Base-by-base conservation (phyloP, 306 rosid genomes). In the Biancaea sappan region DNA sequence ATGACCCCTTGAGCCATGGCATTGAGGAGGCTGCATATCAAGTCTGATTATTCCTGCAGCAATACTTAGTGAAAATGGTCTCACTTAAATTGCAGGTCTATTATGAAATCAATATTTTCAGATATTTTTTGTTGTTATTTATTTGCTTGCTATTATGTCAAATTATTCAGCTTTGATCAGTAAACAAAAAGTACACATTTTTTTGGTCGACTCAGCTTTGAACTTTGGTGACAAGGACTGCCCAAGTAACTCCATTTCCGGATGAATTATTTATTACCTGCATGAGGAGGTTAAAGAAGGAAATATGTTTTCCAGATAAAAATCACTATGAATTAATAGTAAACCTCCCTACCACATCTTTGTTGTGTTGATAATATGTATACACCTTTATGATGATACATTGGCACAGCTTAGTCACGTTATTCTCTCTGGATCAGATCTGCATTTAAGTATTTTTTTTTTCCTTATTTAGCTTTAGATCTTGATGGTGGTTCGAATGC, bases 301-400 rank as follows among this genome's bases (percentile, higher is more conserved):
- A 73, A 46, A 73, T 44, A 41, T 41, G 58, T 22, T 73, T 66
- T 73, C 19, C 16, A 4, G 54, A 37, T 73, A 40, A 64, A 73
- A 38, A 47, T 56, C 26, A 28, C 69, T 79, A 56, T 16, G 16
- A 32, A 43, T 65, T 52, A 31, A 16, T 69, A 29, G 67, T 77
- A 43, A 79, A 56, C 47, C 34, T 43, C 21, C 22, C 31, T n/a
- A 9, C 1, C n/a, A 38, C 26, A 19, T 57, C 34, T 29, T 58
- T 69, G 44, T 26, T 69, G 47, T 19, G 40, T 67, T 57, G 48
- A 44, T 67, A 14, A 46, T 16, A 46, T 48, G 67, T 2, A 5
- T 31, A 29, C 43, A 50, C 47, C 69, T 18, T 26, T 18, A 58
- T 5, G 21, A 8, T 59, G 47, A 31, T 32, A 44, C 63, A 19